A percentile compares a stretch with the other conserved stretches of the same genome.
phyloP scores from a whole-genome alignment of 805 yeast species.

The Phaffomyces antillensis region DNA sequence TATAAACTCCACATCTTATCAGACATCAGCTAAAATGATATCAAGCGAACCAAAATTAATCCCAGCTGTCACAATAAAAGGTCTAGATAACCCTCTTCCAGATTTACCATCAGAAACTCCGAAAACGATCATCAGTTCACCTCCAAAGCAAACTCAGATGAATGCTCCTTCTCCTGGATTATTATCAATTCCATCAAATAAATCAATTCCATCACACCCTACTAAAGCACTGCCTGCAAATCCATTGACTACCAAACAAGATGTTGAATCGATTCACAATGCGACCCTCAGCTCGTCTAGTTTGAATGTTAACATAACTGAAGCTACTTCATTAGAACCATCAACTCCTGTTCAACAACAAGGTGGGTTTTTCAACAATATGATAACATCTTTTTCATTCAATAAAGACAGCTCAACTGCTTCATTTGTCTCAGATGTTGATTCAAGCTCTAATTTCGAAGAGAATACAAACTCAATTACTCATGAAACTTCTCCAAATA shows the following conservation, averaged over 20 bases:
- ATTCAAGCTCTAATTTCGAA: neutral
- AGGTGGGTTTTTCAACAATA: slow-evolving; percentile 16
- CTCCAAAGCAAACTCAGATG: slow-evolving; percentile 7
- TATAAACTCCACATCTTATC: neutral
- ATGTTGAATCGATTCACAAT: slow-evolving; percentile 30
- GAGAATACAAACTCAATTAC: slow-evolving; percentile 3
- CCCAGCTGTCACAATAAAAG: too few species aligned
- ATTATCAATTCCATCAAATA: slow-evolving; percentile 2
- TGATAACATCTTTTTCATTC: slow-evolving; percentile 15
- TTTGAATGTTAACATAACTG: slow-evolving; percentile 9
- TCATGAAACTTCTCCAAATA: slow-evolving; percentile 15
- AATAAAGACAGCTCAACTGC: slow-evolving; percentile 1
- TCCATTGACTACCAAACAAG: slow-evolving; percentile 45
- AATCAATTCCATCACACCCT: neutral
- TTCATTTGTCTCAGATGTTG: neutral
- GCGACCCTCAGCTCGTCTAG: slow-evolving; percentile 17
- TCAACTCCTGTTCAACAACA: slow-evolving; percentile 12
- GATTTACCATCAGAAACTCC: neutral
- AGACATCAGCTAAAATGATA: neutral
- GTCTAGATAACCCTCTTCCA: too few species aligned
- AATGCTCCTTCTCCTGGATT: slow-evolving; percentile 3
- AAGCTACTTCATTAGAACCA: slow-evolving; percentile 10
- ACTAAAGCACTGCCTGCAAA: slow-evolving; percentile 41
- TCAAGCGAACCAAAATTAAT: neutral
- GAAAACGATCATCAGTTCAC: slow-evolving; percentile 1